Conservation (phyloP, 352 stramenopile species). For the Phytophthora quininea region DNA sequence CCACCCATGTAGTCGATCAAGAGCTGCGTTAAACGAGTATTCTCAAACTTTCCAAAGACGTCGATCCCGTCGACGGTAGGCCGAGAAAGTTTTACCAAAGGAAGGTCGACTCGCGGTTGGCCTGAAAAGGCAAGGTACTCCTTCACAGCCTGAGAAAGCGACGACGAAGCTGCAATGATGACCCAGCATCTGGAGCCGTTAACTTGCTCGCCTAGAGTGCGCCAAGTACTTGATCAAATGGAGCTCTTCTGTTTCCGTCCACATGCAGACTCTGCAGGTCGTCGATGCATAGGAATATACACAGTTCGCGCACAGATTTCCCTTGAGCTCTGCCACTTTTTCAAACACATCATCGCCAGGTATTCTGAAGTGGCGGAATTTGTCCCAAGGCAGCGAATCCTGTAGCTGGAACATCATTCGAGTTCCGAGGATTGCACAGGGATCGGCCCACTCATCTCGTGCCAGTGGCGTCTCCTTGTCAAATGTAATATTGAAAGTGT, state of each 20-base stretch:
- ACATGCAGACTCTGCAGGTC: background rate
- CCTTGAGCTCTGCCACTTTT: background rate
- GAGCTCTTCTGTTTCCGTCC: background rate
- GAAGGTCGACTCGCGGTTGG: background rate
- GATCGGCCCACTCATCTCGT: background rate
- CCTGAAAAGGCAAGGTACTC: background rate
- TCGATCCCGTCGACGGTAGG: background rate
- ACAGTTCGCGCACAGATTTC: constrained; percentile 2
- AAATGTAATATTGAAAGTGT: constrained; percentile 19
- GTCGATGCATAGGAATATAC: constrained; percentile 7
- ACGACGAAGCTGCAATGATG: background rate
- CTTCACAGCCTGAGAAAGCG: background rate
- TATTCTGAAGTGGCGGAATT: background rate
- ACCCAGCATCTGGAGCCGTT: background rate
- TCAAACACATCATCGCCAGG: background rate
- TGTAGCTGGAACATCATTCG: constrained; percentile 12
- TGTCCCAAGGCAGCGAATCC: background rate
- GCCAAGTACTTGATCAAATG: background rate
- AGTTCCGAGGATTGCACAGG: background rate
- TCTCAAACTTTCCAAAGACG: background rate
- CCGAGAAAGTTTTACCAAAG: background rate
- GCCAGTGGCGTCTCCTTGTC: background rate
- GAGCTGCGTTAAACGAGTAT: background rate
- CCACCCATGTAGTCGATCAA: constrained; percentile 11
- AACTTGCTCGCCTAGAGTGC: background rate